These are phyloP conservation scores for Mentha longifolia DNA, from an alignment of 257 asterid genomes.

Conservation along the genomic window DNA sequence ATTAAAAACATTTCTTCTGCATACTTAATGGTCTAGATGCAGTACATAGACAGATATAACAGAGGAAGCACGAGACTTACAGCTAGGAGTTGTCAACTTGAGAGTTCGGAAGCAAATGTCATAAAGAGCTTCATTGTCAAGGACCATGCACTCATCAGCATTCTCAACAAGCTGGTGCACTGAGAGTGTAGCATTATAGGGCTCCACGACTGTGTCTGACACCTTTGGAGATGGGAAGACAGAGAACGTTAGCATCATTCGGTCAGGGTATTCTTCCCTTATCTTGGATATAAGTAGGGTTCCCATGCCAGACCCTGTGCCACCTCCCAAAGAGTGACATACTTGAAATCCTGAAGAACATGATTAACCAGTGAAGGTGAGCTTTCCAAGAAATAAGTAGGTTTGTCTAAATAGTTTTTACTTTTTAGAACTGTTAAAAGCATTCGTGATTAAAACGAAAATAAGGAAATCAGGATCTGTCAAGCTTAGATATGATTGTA, in stretches of 20 bases:
- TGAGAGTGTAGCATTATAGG: conserved; percentile 57
- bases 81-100: conserved; percentile 59
- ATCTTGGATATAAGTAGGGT: conserved; percentile 57
- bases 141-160: conserved; percentile 64
- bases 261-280: conserved; percentile 58
- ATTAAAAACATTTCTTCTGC: not conserved
- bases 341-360: conserved; percentile 52
- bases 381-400: not conserved
- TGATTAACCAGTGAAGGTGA: conserved; percentile 1
- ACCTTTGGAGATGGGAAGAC: conserved; percentile 62
- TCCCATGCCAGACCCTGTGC: conserved; percentile 63
- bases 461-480: not conserved
- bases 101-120: conserved; percentile 60
- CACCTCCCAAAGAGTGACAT: conserved; percentile 63
- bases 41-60: not conserved
- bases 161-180: conserved; percentile 61
- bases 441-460: not conserved
- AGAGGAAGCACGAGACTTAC: conserved; percentile 38
- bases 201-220: conserved; percentile 58
- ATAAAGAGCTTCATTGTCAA: conserved; percentile 56
- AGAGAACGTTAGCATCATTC: conserved; percentile 59
- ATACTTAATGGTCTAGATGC: not conserved
- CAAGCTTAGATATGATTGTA: not conserved
- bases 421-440: not conserved
- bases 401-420: not conserved